Percentiles rank a stretch among this genome's conserved stretches.
Conservation (phyloP, 225 moss, liverwort and hornwort genomes). For the Neckera pumila region DNA sequence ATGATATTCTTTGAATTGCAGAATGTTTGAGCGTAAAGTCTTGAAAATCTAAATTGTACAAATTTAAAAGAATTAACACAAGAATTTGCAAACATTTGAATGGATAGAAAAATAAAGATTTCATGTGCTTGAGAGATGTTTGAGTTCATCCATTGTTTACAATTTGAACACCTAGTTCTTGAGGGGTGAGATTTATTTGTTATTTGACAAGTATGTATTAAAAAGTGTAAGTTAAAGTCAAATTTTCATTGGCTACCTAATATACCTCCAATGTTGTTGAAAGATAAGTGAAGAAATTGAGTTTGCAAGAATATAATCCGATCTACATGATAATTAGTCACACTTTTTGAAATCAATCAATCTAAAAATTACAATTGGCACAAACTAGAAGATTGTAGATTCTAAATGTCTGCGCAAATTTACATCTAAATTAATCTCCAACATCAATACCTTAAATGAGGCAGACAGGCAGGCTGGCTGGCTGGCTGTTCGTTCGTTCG, state of each 20-base stretch:
- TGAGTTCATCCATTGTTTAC: neutral
- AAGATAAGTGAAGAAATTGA: neutral
- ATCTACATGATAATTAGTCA: neutral
- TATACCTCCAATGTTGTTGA: neutral
- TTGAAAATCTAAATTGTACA: neutral
- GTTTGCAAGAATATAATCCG: too few species aligned
- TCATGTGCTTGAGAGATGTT: neutral
- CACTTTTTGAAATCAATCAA: neutral
- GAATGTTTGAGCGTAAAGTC: too few species aligned
- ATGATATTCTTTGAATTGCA: neutral
- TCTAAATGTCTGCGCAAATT: neutral
- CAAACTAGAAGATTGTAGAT: too few species aligned
- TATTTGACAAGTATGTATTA: rapidly evolving
- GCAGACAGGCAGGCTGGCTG: too few species aligned
- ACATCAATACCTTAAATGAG: too few species aligned
- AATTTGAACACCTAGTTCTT: too few species aligned
- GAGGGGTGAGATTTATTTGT: neutral
- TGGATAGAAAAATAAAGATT: neutral
- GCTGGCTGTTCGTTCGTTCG: too few species aligned
- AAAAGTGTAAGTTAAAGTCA: neutral
- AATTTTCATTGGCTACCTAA: neutral
- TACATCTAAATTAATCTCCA: too few species aligned
- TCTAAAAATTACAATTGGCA: neutral
- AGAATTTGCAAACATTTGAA: neutral
- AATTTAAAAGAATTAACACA: too few species aligned